These are phyloP conservation scores for Alternaria ethzedia DNA, from an alignment of 2,329 filamentous ascomycete species.

Conservation along the genomic window DNA sequence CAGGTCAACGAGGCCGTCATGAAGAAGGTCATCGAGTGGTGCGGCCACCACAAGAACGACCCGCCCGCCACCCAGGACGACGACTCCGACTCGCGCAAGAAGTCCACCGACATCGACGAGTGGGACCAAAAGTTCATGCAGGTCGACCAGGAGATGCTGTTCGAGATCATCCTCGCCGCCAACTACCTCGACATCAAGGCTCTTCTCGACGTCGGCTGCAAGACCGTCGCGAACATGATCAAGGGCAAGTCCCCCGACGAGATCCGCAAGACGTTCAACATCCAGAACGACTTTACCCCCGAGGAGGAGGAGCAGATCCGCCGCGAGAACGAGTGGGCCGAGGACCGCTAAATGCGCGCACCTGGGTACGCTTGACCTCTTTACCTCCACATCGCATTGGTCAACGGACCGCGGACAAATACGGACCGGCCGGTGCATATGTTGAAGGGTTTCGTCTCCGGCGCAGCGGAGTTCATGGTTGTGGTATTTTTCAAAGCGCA, in stretches of 20 bases:
- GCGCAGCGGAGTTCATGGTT: constrained; percentile 19
- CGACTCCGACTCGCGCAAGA: constrained; percentile 92
- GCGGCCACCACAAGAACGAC: constrained; percentile 90
- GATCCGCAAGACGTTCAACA: constrained; percentile 99
- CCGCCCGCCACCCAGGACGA: constrained; percentile 83
- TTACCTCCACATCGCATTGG: background rate
- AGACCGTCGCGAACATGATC: constrained; percentile 99
- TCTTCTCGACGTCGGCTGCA: constrained; percentile 96
- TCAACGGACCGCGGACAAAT: background rate
- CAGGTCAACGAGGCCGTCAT: constrained; percentile 89
- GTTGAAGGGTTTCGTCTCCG: constrained; percentile 8
- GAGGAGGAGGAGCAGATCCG: constrained; percentile 96
- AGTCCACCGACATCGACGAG: constrained; percentile 98
- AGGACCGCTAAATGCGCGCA: constrained; percentile 43
- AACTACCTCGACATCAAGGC: constrained; percentile 99
- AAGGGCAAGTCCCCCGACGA: constrained; percentile 99
- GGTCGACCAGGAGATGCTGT: constrained; percentile 99
- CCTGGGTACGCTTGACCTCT: background rate
- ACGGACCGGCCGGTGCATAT: constrained; percentile 1
- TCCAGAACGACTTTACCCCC: constrained; percentile 98
- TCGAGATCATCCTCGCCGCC: constrained; percentile 96
- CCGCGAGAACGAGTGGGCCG: constrained; percentile 61
- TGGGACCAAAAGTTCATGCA: constrained; percentile 99
- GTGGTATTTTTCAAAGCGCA: constrained; percentile 7
- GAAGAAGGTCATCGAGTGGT: constrained; percentile 98